Evolutionary conservation across 1,284 basidiomycete species (phyloP).

Genomic region (Rhodofomes roseus): DNA sequence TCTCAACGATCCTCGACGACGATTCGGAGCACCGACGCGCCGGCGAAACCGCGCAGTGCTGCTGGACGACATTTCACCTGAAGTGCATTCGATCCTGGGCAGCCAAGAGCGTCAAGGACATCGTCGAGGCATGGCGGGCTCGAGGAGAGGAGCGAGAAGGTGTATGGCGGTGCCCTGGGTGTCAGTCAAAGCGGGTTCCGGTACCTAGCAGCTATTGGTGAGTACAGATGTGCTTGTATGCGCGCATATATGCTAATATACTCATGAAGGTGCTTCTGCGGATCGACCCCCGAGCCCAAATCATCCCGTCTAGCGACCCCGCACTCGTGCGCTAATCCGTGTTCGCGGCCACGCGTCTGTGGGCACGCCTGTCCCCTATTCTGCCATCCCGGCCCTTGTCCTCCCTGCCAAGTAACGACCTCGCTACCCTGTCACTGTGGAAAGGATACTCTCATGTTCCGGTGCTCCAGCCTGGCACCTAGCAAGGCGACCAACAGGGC

Average conservation of each 20-base stretch:
- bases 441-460: conserved; percentile 55
- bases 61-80: conserved; percentile 83
- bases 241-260: background rate
- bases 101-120: conserved; percentile 72
- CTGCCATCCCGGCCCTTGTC: conserved; percentile 79
- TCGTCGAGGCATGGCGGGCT: conserved; percentile 70
- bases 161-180: conserved; percentile 88
- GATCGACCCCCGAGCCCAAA: conserved; percentile 67
- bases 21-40: conserved; percentile 20
- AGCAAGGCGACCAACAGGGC: conserved; percentile 24
- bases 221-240: conserved; percentile 13
- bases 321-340: conserved; percentile 82
- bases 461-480: conserved; percentile 51
- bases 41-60: conserved; percentile 49
- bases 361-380: conserved; percentile 68
- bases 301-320: conserved; percentile 70
- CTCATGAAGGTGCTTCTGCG: conserved; percentile 75
- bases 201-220: conserved; percentile 72
- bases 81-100: conserved; percentile 82
- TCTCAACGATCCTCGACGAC: conserved; percentile 32
- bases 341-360: conserved; percentile 62
- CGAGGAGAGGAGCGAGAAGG: conserved; percentile 65
- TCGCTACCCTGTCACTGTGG: conserved; percentile 66
- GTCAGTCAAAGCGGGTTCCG: conserved; percentile 67
- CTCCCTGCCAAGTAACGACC: conserved; percentile 56